Base-by-base conservation (phyloP, 2,329 filamentous ascomycete species). In the Pseudogymnoascus sp. region DNA sequence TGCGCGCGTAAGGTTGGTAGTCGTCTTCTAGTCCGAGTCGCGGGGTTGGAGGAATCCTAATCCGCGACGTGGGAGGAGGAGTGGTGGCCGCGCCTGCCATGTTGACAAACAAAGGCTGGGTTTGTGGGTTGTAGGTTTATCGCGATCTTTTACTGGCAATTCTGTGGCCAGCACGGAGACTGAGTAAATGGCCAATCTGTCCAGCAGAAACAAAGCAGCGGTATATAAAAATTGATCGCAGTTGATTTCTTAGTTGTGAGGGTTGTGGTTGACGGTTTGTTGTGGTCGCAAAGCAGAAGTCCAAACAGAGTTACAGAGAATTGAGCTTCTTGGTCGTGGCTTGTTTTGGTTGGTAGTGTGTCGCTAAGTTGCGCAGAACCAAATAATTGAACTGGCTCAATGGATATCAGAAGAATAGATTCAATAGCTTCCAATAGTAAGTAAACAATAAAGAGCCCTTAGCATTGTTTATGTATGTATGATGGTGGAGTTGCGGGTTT, bases 21-120 rank as follows among this genome's bases (percentile, higher is more conserved):
- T 80, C 76, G 75, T 93, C 89, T 68, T 81, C 79, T 70, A 80
- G 85, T 38, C 88, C 89, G 71, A 86, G 82, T 64, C 82, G 82
- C 59, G 89, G 89, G 63, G 89, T 86, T 42, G 83, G 82, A 65
- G 89, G 89, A 59, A 87, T 90, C 72, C 79, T 84, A 66, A 89
- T 76, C 67, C 77, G 76, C 44, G 78, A 74, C 38, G 83, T 65
- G 66, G 84, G 85, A 61, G 86, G 83, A 67, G 88, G 87, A 47
- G 87, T 89, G 61, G 78, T 74, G 62, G 81, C 73, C 59, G 75
- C 62, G 31, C 69, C 65, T 40, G 72, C 68, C 72, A 73, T 73
- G 38, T 66, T 68, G 61, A 59, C 29, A 59, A 59, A 37, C 26
- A 59, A 37, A 59, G 53, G 53, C 14, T 59, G 11, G 5, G 53